A percentile compares a stretch with the other conserved stretches of the same genome.
Evolutionary conservation across 2,329 filamentous ascomycete genomes (phyloP).

Genomic region (Venturia pyrina): DNA sequence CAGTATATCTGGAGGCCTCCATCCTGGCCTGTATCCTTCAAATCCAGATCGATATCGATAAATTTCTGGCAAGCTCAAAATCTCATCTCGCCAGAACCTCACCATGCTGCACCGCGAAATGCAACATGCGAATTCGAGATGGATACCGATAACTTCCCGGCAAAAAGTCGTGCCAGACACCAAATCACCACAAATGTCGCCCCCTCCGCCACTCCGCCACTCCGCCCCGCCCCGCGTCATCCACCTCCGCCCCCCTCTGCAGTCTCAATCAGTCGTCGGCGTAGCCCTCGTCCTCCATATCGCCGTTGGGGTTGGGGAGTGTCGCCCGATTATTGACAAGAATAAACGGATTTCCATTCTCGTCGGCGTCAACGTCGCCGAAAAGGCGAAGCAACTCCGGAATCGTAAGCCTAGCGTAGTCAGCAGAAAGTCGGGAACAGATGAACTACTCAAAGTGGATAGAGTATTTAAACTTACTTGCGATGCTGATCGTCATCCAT

Average conservation of each 20-base stretch:
- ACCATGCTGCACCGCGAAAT: neutral
- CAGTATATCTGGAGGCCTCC: neutral
- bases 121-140: neutral
- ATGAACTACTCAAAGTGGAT: neutral
- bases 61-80: neutral
- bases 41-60: neutral
- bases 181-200: neutral
- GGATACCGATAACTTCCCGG: neutral
- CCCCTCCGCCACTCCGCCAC: neutral
- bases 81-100: neutral
- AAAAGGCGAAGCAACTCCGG: constrained; percentile 38
- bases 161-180: neutral
- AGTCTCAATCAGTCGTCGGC: constrained; percentile 23
- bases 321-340: constrained; percentile 26
- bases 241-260: neutral
- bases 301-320: constrained; percentile 22
- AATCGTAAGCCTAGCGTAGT: constrained; percentile 21
- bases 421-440: neutral
- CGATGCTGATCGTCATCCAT: constrained; percentile 30
- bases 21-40: neutral
- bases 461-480: constrained; percentile 17
- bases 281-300: constrained; percentile 13
- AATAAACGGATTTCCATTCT: constrained; percentile 31
- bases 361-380: constrained; percentile 26
- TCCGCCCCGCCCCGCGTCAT: too few species aligned